phyloP scores from a whole-genome alignment of 345 rosid genomes.

The Aquilaria malaccensis region DNA sequence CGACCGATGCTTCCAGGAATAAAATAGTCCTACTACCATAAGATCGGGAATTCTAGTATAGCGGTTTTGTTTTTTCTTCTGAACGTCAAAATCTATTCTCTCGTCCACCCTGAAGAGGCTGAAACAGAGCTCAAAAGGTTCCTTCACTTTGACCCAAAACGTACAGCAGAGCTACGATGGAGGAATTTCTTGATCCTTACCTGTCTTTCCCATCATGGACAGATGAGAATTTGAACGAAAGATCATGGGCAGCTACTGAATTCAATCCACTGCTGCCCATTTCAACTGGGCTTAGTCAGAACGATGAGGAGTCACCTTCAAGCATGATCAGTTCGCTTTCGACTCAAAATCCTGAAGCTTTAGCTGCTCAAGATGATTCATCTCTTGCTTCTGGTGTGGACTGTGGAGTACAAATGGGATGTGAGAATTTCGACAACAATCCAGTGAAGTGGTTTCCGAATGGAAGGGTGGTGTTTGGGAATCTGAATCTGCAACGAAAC shows the following conservation, averaged over 20 bases:
- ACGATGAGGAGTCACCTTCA: conserved; percentile 14
- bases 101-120: too few relatives aligned
- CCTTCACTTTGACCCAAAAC: not conserved
- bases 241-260: conserved; percentile 24
- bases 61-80: conserved; percentile 18
- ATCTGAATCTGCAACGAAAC: conserved; percentile 15
- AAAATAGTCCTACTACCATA: too few relatives aligned
- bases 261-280: conserved; percentile 10
- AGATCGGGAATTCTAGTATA: not conserved
- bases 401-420: conserved; percentile 8
- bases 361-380: conserved; percentile 20
- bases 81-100: conserved; percentile 22
- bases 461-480: conserved; percentile 21
- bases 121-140: not conserved
- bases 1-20: too few relatives aligned
- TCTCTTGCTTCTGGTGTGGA: conserved; percentile 19
- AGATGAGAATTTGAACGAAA: conserved; percentile 23
- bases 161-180: conserved; percentile 18
- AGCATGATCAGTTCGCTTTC: conserved; percentile 14
- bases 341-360: conserved; percentile 14
- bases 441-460: conserved; percentile 12
- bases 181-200: conserved; percentile 27
- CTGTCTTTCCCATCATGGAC: conserved; percentile 25
- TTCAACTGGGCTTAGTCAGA: conserved; percentile 17
- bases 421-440: conserved; percentile 14